Conservation (phyloP, 2,329 filamentous ascomycete species). For the Leptodontidium sp. region DNA sequence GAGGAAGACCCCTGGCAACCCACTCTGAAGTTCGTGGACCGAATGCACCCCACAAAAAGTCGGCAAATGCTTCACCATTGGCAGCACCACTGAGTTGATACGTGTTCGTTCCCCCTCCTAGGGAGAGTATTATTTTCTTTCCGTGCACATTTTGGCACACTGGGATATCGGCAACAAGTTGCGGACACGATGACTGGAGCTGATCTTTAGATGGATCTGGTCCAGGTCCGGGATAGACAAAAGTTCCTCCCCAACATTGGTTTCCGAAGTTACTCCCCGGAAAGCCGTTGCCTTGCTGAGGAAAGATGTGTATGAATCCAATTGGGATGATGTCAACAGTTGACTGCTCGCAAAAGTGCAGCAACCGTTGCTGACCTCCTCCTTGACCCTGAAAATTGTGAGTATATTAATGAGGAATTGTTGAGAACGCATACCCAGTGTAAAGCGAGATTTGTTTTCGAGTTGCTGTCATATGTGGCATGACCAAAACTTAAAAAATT, state of each 20-base stretch:
- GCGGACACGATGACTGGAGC: slow-evolving; percentile 47
- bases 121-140: slow-evolving; percentile 51
- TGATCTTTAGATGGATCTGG: slow-evolving; percentile 41
- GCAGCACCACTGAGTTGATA: slow-evolving; percentile 50
- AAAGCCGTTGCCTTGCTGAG: slow-evolving; percentile 50
- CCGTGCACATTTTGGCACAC: slow-evolving; percentile 47
- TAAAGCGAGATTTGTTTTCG: slow-evolving; percentile 50
- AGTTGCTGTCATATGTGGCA: slow-evolving; percentile 41
- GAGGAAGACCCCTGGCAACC: slow-evolving; percentile 38
- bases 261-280: slow-evolving; percentile 53
- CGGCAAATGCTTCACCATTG: slow-evolving; percentile 47
- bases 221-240: slow-evolving; percentile 41
- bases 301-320: slow-evolving; percentile 52
- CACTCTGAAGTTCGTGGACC: slow-evolving; percentile 46
- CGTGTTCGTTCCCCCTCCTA: slow-evolving; percentile 45
- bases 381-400: slow-evolving; percentile 49
- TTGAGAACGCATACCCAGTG: slow-evolving; percentile 47
- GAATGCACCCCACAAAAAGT: slow-evolving; percentile 50
- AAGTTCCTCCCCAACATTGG: slow-evolving; percentile 48
- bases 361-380: slow-evolving; percentile 47
- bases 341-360: slow-evolving; percentile 48
- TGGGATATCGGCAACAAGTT: slow-evolving; percentile 46
- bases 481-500: slow-evolving; percentile 4
- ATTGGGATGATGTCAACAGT: slow-evolving; percentile 52
- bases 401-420: background rate